Percentiles rank a stretch among this genome's conserved stretches.
Evolutionary conservation across 768 basidiomycete genomes (phyloP).

Genomic region (Lentinula sp.): DNA sequence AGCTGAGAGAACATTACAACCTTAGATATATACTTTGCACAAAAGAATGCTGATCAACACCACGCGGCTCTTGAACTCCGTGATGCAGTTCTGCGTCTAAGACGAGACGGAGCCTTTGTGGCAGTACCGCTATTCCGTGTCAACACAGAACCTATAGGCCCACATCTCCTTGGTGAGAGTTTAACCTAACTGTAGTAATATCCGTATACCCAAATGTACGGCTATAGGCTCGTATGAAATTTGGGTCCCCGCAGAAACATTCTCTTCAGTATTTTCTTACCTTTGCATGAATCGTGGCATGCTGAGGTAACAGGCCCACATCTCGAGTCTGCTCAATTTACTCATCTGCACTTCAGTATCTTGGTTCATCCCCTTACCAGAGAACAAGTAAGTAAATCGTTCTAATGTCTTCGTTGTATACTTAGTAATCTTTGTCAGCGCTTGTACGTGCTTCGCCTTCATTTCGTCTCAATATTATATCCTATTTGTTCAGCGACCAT

Average conservation of each 20-base stretch:
- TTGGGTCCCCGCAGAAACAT: conserved; percentile 73
- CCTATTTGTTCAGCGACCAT: conserved; percentile 47
- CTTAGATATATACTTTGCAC: conserved; percentile 76
- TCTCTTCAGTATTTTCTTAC: conserved; percentile 72
- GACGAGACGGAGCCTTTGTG: conserved; percentile 72
- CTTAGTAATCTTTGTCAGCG: conserved; percentile 27
- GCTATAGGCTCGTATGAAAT: conserved; percentile 70
- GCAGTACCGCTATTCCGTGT: conserved; percentile 73
- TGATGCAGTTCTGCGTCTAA: conserved; percentile 63
- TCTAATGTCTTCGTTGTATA: background rate
- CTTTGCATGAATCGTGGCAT: conserved; percentile 60
- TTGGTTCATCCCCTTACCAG: conserved; percentile 71
- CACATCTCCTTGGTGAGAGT: conserved; percentile 66
- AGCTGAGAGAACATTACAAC: background rate
- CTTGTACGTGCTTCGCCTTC: conserved; percentile 30
- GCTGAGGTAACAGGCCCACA: conserved; percentile 37
- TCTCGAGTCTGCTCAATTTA: background rate
- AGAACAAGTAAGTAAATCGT: conserved; percentile 45
- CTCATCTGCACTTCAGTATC: conserved; percentile 36
- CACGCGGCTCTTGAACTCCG: conserved; percentile 61
- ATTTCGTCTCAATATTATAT: background rate
- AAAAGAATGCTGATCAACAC: conserved; percentile 55
- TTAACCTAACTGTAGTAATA: background rate
- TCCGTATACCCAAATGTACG: background rate
- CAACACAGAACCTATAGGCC: conserved; percentile 62